Evolutionary conservation across 129 eudicot species (phyloP).

Genomic region (Tagetes erecta): DNA sequence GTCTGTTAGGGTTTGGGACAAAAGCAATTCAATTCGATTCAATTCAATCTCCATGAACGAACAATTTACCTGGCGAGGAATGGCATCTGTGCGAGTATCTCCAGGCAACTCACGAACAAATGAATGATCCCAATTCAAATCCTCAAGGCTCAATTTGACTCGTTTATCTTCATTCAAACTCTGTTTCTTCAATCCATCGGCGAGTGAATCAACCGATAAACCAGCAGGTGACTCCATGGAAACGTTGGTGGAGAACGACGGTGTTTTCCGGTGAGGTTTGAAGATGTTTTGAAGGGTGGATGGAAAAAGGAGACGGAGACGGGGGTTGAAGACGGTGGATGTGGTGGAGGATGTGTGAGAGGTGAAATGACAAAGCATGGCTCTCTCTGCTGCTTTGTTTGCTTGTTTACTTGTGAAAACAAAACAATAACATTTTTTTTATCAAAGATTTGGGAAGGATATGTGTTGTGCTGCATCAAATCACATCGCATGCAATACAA

Average conservation of each 20-base stretch:
- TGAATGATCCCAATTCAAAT: constrained; percentile 86
- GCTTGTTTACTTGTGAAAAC: background rate
- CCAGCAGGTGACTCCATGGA: constrained; percentile 42
- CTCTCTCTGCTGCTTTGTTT: background rate
- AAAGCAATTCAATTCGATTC: background rate
- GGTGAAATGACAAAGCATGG: constrained; percentile 64
- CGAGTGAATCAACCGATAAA: constrained; percentile 48
- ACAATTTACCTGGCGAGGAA: constrained; percentile 71
- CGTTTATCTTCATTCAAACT: constrained; percentile 34
- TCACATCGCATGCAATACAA: background rate
- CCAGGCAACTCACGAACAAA: constrained; percentile 92
- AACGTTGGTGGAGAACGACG: constrained; percentile 26
- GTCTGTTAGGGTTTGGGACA: background rate
- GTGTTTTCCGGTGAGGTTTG: constrained; percentile 19
- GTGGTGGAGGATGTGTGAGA: constrained; percentile 45
- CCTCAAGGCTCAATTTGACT: constrained; percentile 62
- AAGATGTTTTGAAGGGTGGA: constrained; percentile 26
- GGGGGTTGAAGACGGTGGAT: constrained; percentile 38
- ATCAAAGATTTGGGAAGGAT: constrained; percentile 17
- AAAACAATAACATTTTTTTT: too few species aligned
- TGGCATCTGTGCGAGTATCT: constrained; percentile 70
- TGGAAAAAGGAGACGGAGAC: constrained; percentile 30
- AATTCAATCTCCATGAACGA: background rate
- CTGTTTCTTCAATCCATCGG: constrained; percentile 61
- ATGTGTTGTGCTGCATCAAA: background rate